Conservation (phyloP, 2,329 filamentous ascomycete genomes). For the Falciphora oryzae region DNA sequence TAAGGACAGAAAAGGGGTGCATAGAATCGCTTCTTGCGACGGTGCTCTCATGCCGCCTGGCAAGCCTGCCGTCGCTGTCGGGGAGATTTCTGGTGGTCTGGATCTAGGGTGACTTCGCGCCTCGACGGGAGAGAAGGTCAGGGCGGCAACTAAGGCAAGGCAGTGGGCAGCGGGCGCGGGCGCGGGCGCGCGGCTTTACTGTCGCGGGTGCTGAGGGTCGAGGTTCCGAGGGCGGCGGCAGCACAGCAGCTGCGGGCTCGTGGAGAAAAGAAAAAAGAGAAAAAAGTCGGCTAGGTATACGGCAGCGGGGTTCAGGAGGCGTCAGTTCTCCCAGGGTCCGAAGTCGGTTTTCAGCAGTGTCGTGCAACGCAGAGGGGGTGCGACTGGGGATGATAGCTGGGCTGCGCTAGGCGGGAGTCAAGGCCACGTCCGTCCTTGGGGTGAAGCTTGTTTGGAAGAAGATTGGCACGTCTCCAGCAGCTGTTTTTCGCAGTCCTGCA, state of each 20-base stretch:
- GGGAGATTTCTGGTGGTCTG: background rate
- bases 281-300: too few relatives aligned
- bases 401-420: too few relatives aligned
- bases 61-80: background rate
- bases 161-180: too few relatives aligned
- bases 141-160: background rate
- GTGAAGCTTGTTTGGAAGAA: too few relatives aligned
- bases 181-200: background rate
- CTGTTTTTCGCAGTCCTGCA: too few relatives aligned
- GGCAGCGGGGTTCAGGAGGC: too few relatives aligned
- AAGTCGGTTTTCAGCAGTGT: too few relatives aligned
- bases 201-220: background rate
- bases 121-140: background rate
- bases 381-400: too few relatives aligned
- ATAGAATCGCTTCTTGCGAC: constrained; percentile 51
- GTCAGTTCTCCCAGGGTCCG: too few relatives aligned
- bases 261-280: background rate
- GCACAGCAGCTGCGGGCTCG: background rate
- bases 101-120: background rate
- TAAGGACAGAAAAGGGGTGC: constrained; percentile 96
- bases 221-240: background rate
- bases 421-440: too few relatives aligned
- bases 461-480: too few relatives aligned
- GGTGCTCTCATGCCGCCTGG: constrained; percentile 37
- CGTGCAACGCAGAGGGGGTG: too few relatives aligned